Evolutionary conservation across 2,329 filamentous ascomycete genomes (phyloP), one percentile per base, ranked within the genome.

Genomic region (Aspergillus niger): DNA sequence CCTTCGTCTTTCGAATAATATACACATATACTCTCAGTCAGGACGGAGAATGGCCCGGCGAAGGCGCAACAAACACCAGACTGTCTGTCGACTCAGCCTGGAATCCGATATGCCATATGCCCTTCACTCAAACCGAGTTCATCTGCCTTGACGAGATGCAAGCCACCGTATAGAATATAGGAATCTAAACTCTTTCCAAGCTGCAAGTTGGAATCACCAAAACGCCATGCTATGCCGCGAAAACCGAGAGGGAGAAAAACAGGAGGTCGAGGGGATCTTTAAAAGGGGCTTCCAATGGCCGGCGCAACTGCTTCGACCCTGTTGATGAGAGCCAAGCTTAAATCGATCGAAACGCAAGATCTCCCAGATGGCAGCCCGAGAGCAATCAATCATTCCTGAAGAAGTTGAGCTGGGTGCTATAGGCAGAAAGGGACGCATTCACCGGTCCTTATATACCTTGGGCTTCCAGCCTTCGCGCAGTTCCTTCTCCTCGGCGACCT

Each of bases 361-460:
- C 24, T 44, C 39, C 53, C 39, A 32, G 26, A 55, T 36, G 28
- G 26, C 41, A 20, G 39, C 47, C 47, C 47, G n/a, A 30, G 41
- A 44, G 20, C 44, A 53, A 24, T 51, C 44, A 50, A n/a, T 17
- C 26, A 30, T 32, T 17, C n/a, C 47, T 30, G 51, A 60, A 55
- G 32, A 38, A 50, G 38, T 22, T 44, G 28, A 41, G 62, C 58
- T 28, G 28, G 20, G 28, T 39, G 28, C 41, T 41, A 39, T 17
- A 24, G 15, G 32, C 8, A n/a, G 15, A 53, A 36, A 22, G 52
- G 17, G 13, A 32, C 44, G 43, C 26, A 20, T 70, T 76, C 74
- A 90, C 83, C 87, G 84, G 76, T 96, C 91, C 81, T 96, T 96
- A 79, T 95, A 97, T 61, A 97, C 82, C 83, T 97, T 97, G 61